phyloP scores from a whole-genome alignment of 2,329 filamentous ascomycete species.

The Alternaria angustiovoidea region DNA sequence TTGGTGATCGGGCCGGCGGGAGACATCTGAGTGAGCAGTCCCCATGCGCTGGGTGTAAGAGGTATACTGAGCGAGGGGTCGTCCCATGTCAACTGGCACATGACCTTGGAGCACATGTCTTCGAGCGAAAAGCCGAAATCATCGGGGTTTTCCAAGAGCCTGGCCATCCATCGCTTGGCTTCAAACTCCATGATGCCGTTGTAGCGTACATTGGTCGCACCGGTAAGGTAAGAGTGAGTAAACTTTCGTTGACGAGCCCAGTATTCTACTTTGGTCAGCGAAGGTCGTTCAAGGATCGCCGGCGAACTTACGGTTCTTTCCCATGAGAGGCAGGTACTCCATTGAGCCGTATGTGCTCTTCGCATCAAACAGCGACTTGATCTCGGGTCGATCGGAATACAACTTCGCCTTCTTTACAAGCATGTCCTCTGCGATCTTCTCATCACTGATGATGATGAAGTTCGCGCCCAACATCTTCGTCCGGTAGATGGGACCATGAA shows the following conservation, averaged over 20 bases:
- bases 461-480: slow-evolving; percentile 52
- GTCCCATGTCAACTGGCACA: slow-evolving; percentile 64
- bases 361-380: slow-evolving; percentile 62
- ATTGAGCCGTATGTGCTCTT: slow-evolving; percentile 64
- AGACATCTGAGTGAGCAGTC: slow-evolving; percentile 66
- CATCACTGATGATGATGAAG: slow-evolving; percentile 61
- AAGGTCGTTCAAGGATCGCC: background rate
- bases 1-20: slow-evolving; percentile 67
- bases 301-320: slow-evolving; percentile 60
- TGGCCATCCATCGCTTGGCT: slow-evolving; percentile 62
- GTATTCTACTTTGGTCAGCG: slow-evolving; percentile 52
- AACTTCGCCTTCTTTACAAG: slow-evolving; percentile 61
- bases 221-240: slow-evolving; percentile 61
- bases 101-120: slow-evolving; percentile 66
- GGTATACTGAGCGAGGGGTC: slow-evolving; percentile 59
- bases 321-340: slow-evolving; percentile 66
- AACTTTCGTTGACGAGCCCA: slow-evolving; percentile 64
- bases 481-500: slow-evolving; percentile 47
- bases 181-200: slow-evolving; percentile 62
- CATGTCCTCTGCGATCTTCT: slow-evolving; percentile 62
- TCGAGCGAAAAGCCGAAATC: slow-evolving; percentile 61
- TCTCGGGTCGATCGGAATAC: slow-evolving; percentile 61
- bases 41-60: slow-evolving; percentile 63
- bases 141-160: slow-evolving; percentile 60
- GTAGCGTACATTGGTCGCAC: slow-evolving; percentile 56